A percentile compares a stretch with the other conserved stretches of the same genome.
Evolutionary conservation across 2,329 filamentous ascomycete genomes (phyloP).

Genomic region (Sordariomycetes sp.): DNA sequence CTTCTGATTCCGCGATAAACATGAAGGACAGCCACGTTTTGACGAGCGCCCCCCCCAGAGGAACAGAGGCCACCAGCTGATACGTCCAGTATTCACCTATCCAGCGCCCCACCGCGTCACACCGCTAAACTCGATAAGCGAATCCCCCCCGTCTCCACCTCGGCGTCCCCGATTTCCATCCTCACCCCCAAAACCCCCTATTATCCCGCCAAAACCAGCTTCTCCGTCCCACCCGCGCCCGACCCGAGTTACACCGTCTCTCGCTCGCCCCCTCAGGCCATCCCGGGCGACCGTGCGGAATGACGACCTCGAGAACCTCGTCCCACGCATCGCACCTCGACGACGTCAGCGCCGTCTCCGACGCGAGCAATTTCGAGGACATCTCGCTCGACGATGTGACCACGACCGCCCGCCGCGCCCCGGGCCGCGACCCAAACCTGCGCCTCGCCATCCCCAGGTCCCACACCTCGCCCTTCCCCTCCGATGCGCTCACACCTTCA

Average conservation of each 20-base stretch:
- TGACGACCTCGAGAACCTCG: constrained; percentile 74
- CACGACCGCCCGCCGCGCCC: constrained; percentile 26
- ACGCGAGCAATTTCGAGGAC: constrained; percentile 81
- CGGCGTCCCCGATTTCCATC: neutral
- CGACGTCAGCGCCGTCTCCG: constrained; percentile 55
- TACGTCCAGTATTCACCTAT: neutral
- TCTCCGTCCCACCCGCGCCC: neutral
- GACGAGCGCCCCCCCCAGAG: no score
- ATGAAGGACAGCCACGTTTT: no score
- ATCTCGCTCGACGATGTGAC: constrained; percentile 67
- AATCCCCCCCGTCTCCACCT: neutral
- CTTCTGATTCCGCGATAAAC: no score
- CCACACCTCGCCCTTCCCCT: constrained; percentile 7
- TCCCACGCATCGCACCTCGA: constrained; percentile 72
- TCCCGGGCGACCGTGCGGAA: constrained; percentile 21
- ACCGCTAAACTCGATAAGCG: neutral
- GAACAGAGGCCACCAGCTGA: no score
- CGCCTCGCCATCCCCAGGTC: constrained; percentile 8
- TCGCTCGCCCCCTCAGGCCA: neutral
- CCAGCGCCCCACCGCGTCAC: neutral
- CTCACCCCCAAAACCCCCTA: neutral
- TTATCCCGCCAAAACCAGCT: neutral
- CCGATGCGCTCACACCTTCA: constrained; percentile 16
- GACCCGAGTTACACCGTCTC: constrained; percentile 2
- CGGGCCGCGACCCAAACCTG: constrained; percentile 16